Evolutionary conservation across 2,329 filamentous ascomycete species (phyloP), one percentile per base, ranked within the genome.

Genomic region (Septoria linicola): DNA sequence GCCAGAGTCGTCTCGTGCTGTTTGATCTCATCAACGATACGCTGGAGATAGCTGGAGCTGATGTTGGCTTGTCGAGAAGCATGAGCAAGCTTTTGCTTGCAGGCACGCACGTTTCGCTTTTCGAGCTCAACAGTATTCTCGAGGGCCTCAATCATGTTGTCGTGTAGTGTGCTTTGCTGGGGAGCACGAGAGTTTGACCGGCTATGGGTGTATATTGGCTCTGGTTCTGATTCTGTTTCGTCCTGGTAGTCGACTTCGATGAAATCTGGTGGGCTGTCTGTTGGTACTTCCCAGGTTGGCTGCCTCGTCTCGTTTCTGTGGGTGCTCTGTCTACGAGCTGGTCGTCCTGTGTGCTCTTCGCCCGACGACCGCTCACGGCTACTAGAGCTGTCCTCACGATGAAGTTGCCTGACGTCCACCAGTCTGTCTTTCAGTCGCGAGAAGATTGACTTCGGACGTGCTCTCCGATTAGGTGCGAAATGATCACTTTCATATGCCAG

Each of bases 1-100:
- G 46, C 50, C 14, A 58, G 48, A 11, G 57, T 47, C 7, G 17
- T 21, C 39, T 64, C 61, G 23, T 60, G 61, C 4, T 42, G 21
- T 32, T 60, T 63, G 39, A 65, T 48, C 31, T 63, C 58, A 27
- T 66, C 56, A 7, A 65, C 39, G 31, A 65, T 44, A 4, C 44
- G 42, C 21, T 65, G 59, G 2, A 66, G 43, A 42, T 60, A 44
- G 13, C 42, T 32, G 2, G 63, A 58, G 34, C 58, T 55, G 32
- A 62, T 44, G 11, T 46, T 49, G 8, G 49, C 52, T 36, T 59
- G 59, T 27, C 59, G 49, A 2, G 63, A 62, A 34, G 62, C 62
- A 21, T 61, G 56, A 40, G 64, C 58, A 2, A 64, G 58, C 17
- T 49, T 55, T 42, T 58, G 59, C 47, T 63, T 59, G 43, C 61